Conservation (phyloP, 805 yeast genomes). For the Kazachstania psychrophila region DNA sequence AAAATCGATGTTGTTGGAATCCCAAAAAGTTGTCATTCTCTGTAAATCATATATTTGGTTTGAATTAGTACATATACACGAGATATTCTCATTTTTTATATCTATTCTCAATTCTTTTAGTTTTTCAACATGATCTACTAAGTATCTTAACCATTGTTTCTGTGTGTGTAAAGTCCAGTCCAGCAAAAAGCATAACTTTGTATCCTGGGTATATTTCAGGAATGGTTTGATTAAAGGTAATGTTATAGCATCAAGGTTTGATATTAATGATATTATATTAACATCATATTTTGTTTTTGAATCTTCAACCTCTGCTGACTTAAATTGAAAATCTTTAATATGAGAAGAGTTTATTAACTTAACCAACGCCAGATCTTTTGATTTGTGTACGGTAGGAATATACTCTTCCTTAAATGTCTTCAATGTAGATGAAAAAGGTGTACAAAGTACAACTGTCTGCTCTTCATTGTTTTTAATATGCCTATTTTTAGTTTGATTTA, state of each 20-base stretch:
- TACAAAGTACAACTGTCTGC: background rate
- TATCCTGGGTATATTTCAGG: background rate
- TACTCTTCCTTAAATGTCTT: background rate
- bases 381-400: no score
- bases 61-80: slow-evolving; percentile 13
- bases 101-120: background rate
- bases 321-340: no score
- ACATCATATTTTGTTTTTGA: no score
- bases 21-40: slow-evolving; percentile 15
- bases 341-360: no score
- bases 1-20: slow-evolving; percentile 17
- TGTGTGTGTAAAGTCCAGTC: slow-evolving; percentile 20
- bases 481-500: background rate
- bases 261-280: no score
- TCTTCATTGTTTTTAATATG: background rate
- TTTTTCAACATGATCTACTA: slow-evolving; percentile 4
- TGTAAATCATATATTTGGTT: slow-evolving; percentile 13
- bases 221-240: slow-evolving; percentile 1
- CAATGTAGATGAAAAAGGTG: slow-evolving; percentile 1
- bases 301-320: no score
- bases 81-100: slow-evolving; percentile 2
- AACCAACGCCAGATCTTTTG: no score
- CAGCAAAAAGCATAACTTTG: slow-evolving; percentile 8
- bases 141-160: slow-evolving; percentile 15
- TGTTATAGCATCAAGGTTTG: no score